Evolutionary conservation across 1,139 yeast species (phyloP), one percentile per base, ranked within the genome.

Genomic region (Candida frijolesensis): DNA sequence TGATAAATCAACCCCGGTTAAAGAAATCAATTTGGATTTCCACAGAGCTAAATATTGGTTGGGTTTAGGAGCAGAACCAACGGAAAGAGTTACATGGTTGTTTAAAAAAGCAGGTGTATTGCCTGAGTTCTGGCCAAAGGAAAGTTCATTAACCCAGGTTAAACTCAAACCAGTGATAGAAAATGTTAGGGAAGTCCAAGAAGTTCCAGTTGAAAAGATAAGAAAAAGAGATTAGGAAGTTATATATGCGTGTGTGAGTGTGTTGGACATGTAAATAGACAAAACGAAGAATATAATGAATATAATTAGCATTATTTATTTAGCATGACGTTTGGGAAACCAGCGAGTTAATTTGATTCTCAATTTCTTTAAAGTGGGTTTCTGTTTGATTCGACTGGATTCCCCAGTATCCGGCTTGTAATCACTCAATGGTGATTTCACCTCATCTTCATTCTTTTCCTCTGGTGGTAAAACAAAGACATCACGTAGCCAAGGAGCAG

Each of bases 1-100:
- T 15, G 50, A 46, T 30, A 40, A 27, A 15, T 39, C 44, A 45
- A 9, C 40, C 32, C 16, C 43, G 30, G 37, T 80, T 49, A 94
- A 94, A 66, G 91, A 91, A 59, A 82, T 94, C 39, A 81, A 84
- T 58, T 74, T 94, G 44, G 98, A 94, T 66, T 90, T 94, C 64
- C 84, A 85, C 57, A 83, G 97, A 59, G 84, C 97, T n/a, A 90
- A 90, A 68, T 95, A 94, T 71, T 94, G 99, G 99, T 74, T 94
- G 43, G 97, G 97, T 63, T 96, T 90, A 14, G 99, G 99, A n/a
- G 99, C 98, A 1, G 96, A 89, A 65, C 96, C 97, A 4, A 85
- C 95, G 33, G 92, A 88, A 42, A 77, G 95, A 4, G 96, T 92
- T 11, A 80, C 84, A 4, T 84, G 84, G 59, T 72, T 94, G 54